Evolutionary conservation across 202 grass and related monocot genomes (phyloP).

Genomic region (Panicum hallii): DNA sequence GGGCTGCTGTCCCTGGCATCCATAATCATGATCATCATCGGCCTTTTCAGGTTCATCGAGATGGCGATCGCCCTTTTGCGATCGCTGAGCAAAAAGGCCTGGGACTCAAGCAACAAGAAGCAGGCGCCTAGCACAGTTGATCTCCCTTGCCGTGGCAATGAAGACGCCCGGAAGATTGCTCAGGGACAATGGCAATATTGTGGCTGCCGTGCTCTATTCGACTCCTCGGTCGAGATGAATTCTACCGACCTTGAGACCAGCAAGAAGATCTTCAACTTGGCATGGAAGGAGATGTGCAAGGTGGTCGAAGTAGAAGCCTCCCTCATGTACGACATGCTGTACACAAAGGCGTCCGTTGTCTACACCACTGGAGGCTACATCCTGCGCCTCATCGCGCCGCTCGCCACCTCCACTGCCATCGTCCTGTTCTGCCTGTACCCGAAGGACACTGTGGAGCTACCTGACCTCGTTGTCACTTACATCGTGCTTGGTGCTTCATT

Average conservation of each 20-base stretch:
- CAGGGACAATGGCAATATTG: too few relatives aligned
- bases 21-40: too few relatives aligned
- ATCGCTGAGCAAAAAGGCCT: too few relatives aligned
- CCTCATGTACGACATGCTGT: constrained; percentile 41
- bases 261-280: not conserved
- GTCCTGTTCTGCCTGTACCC: not conserved
- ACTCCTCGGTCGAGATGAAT: not conserved
- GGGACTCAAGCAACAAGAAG: too few relatives aligned
- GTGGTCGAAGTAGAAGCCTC: not conserved
- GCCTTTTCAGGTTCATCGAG: too few relatives aligned
- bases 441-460: not conserved
- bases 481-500: not conserved
- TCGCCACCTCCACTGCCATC: too few relatives aligned
- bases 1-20: too few relatives aligned
- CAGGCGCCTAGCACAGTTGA: too few relatives aligned
- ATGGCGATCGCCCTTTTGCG: too few relatives aligned
- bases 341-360: constrained; percentile 39
- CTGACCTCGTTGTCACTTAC: not conserved
- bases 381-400: not conserved
- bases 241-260: not conserved
- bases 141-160: too few relatives aligned
- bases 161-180: too few relatives aligned
- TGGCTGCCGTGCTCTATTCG: not conserved
- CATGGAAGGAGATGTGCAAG: not conserved
- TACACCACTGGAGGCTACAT: constrained; percentile 19